phyloP scores from a whole-genome alignment of 257 asterid species.

The Solanum piurae region DNA sequence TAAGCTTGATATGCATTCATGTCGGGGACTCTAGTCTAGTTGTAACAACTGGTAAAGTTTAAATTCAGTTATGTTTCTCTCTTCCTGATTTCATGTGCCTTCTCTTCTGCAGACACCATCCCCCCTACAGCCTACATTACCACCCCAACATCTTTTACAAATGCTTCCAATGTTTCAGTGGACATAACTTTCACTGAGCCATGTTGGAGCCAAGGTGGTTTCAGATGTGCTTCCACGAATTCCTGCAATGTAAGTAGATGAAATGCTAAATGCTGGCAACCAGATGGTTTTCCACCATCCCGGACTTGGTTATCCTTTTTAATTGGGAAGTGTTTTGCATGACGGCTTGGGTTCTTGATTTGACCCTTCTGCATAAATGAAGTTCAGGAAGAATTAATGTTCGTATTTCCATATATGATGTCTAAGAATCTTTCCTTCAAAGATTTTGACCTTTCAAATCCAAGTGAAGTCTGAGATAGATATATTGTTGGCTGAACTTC shows the following conservation, averaged over 20 bases:
- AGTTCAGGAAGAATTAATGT: background rate
- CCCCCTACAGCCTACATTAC: conserved; percentile 65
- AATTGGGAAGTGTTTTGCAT: background rate
- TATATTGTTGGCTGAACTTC: background rate
- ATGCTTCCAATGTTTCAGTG: conserved; percentile 51
- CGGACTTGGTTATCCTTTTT: background rate
- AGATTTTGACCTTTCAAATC: background rate
- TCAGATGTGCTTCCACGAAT: conserved; percentile 53
- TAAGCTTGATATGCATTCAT: background rate
- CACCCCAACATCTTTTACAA: conserved; percentile 48
- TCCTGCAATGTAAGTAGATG: conserved; percentile 81
- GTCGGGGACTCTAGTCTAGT: background rate
- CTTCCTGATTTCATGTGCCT: background rate
- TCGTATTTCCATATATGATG: background rate
- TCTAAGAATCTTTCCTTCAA: background rate
- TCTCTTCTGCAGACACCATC: conserved; percentile 53
- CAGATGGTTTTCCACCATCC: background rate
- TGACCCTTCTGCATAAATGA: background rate
- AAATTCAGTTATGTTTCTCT: background rate
- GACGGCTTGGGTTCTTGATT: background rate
- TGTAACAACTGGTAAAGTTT: background rate
- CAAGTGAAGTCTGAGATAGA: background rate
- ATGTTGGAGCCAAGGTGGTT: conserved; percentile 64
- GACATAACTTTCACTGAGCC: conserved; percentile 66
- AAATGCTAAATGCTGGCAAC: conserved; percentile 11